Conservation (phyloP, 2,329 filamentous ascomycete species). For the Dothideomycetes sp. region DNA sequence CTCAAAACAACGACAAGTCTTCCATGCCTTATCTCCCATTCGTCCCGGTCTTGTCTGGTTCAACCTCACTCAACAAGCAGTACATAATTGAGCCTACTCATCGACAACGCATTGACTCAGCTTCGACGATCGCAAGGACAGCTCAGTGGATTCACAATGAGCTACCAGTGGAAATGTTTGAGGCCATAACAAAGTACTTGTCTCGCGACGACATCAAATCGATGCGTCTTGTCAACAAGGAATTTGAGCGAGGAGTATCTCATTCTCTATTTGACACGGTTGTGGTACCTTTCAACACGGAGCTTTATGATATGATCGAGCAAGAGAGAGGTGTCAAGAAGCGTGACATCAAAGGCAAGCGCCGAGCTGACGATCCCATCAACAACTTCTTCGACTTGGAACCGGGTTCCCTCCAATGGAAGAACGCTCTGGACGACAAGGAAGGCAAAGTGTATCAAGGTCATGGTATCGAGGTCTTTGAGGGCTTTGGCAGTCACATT, state of each 20-base stretch:
- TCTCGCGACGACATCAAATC: conserved; percentile 50
- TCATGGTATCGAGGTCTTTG: conserved; percentile 53
- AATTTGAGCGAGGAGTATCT: conserved; percentile 51
- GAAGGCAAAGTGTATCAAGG: conserved; percentile 42
- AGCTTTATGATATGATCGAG: conserved; percentile 49
- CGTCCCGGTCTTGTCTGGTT: neutral
- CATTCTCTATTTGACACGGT: conserved; percentile 52
- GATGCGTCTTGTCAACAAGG: conserved; percentile 52
- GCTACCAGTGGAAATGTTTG: conserved; percentile 55
- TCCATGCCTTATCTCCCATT: conserved; percentile 3
- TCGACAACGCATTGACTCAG: conserved; percentile 7
- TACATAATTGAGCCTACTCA: conserved; percentile 9
- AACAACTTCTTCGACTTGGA: conserved; percentile 18
- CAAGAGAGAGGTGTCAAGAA: conserved; percentile 26
- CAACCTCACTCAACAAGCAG: neutral
- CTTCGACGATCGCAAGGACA: neutral
- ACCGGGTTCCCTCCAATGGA: conserved; percentile 30
- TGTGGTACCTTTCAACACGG: conserved; percentile 56
- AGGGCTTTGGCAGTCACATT: conserved; percentile 53
- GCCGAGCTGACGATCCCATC: conserved; percentile 18
- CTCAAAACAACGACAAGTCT: neutral
- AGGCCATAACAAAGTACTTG: conserved; percentile 46
- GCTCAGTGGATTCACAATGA: conserved; percentile 16
- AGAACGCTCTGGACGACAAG: conserved; percentile 29
- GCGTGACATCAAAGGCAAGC: conserved; percentile 29